phyloP scores from a whole-genome alignment of 192 early-diverging fungal species.

The Oehlia diaphana region DNA sequence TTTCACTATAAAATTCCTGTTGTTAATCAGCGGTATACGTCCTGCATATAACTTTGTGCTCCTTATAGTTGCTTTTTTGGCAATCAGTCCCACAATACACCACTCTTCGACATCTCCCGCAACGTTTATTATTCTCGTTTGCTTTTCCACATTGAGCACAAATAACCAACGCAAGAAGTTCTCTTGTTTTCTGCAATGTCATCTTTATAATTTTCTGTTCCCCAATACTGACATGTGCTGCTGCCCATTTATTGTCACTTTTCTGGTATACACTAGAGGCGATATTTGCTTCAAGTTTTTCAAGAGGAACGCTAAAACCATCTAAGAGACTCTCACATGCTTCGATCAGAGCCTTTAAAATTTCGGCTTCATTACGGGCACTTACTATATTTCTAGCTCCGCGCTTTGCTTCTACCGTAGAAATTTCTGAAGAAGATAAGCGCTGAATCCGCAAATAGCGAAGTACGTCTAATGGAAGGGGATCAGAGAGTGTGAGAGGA shows the following conservation, averaged over 20 bases:
- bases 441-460: slow-evolving; percentile 46
- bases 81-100: slow-evolving; percentile 37
- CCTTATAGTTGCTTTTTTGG: slow-evolving; percentile 33
- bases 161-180: slow-evolving; percentile 6
- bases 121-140: slow-evolving; percentile 28
- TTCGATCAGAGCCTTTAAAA: slow-evolving; percentile 36
- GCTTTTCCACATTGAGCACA: slow-evolving; percentile 26
- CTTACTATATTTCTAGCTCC: slow-evolving; percentile 19
- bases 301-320: slow-evolving; percentile 24
- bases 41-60: slow-evolving; percentile 21
- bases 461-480: slow-evolving; percentile 36
- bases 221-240: slow-evolving; percentile 37
- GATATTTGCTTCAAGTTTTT: slow-evolving; percentile 7
- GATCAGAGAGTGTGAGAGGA: slow-evolving; percentile 35
- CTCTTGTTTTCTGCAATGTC: slow-evolving; percentile 17
- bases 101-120: slow-evolving; percentile 33
- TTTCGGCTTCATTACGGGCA: slow-evolving; percentile 39
- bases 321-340: slow-evolving; percentile 34
- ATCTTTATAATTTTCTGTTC: slow-evolving; percentile 37
- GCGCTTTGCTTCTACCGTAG: neutral
- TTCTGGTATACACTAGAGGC: neutral
- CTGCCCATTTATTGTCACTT: slow-evolving; percentile 33
- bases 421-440: slow-evolving; percentile 27
- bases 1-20: neutral
- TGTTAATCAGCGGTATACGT: neutral